A percentile compares a stretch with the other conserved stretches of the same genome.
Conservation (phyloP, 2,329 filamentous ascomycete genomes). For the Ophiobolus disseminans region DNA sequence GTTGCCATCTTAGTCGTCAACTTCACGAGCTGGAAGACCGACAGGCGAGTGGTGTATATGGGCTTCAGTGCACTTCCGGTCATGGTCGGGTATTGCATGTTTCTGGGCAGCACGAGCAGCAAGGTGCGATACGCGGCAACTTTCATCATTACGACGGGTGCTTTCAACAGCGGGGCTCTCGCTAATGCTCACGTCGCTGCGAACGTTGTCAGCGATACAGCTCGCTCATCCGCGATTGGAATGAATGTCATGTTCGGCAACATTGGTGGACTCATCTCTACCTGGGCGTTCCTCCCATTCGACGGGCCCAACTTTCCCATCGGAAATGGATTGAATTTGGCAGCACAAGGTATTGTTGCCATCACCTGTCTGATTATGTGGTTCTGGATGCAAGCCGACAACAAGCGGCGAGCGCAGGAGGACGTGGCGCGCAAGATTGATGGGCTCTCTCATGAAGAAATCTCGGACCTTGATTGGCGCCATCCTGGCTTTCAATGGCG, state of each 20-base stretch:
- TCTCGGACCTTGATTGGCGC: slow-evolving; percentile 69
- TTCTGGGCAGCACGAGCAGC: slow-evolving; percentile 60
- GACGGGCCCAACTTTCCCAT: slow-evolving; percentile 70
- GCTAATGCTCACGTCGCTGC: slow-evolving; percentile 70
- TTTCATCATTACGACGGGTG: slow-evolving; percentile 68
- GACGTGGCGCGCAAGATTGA: slow-evolving; percentile 61
- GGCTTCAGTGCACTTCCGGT: slow-evolving; percentile 64
- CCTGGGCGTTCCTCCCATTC: slow-evolving; percentile 66
- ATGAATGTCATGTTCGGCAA: slow-evolving; percentile 69
- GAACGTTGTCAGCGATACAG: slow-evolving; percentile 73
- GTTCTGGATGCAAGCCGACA: slow-evolving; percentile 67
- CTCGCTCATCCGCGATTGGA: slow-evolving; percentile 50
- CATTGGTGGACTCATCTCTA: slow-evolving; percentile 68
- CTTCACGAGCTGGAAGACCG: slow-evolving; percentile 57
- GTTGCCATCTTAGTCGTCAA: neutral
- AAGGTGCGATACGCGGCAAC: slow-evolving; percentile 69
- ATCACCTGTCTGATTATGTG: slow-evolving; percentile 30
- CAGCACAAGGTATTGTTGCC: too few species aligned
- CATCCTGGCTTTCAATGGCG: slow-evolving; percentile 9
- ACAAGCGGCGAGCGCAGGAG: slow-evolving; percentile 60
- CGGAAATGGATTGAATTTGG: slow-evolving; percentile 72
- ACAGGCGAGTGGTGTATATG: slow-evolving; percentile 65
- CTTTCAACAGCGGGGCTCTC: slow-evolving; percentile 67
- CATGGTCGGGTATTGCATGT: slow-evolving; percentile 72
- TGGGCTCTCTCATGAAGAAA: slow-evolving; percentile 58